Conservation (phyloP, 306 rosid genomes). For the Chamaecrista fasciculata region DNA sequence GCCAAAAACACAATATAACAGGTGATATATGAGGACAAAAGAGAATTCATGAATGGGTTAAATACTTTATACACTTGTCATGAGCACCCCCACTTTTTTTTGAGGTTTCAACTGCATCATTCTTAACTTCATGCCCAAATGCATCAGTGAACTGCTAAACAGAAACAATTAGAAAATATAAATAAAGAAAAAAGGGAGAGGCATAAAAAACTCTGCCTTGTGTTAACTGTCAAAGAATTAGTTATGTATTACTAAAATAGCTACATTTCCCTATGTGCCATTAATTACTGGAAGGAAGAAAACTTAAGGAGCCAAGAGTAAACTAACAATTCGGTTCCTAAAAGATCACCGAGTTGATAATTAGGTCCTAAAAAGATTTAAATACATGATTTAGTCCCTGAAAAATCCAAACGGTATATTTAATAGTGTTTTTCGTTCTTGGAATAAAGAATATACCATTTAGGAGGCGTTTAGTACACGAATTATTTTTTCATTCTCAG, state of each 20-base stretch:
- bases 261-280: not conserved
- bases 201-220: not conserved
- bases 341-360: too few species aligned
- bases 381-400: too few species aligned
- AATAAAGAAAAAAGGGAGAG: too few species aligned
- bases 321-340: too few species aligned
- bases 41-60: constrained; percentile 14
- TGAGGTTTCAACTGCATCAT: constrained; percentile 66
- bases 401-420: too few species aligned
- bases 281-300: not conserved
- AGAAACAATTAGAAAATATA: constrained; percentile 18
- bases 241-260: constrained; percentile 16
- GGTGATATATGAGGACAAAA: constrained; percentile 14
- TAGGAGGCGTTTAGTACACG: too few species aligned
- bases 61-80: constrained; percentile 86
- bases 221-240: not conserved
- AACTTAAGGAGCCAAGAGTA: too few species aligned
- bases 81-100: constrained; percentile 68
- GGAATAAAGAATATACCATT: too few species aligned
- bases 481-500: too few species aligned
- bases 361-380: too few species aligned
- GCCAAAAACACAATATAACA: not conserved
- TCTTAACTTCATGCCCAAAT: constrained; percentile 69
- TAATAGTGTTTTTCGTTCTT: too few species aligned
- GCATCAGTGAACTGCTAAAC: constrained; percentile 76